Conservation (phyloP, 192 early-diverging fungal genomes). For the Oehlia diaphana region DNA sequence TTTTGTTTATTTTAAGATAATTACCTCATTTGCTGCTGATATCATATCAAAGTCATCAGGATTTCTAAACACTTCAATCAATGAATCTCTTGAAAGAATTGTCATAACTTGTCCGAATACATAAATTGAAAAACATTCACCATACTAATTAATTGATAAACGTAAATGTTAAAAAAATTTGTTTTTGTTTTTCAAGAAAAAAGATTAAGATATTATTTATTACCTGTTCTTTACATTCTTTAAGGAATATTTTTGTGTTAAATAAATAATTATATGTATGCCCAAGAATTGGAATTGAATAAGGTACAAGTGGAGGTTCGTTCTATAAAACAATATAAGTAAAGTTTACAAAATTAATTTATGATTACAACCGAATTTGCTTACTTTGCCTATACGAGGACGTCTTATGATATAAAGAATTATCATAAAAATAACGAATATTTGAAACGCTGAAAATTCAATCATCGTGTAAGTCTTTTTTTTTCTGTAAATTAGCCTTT, state of each 20-base stretch:
- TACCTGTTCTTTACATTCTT: constrained; percentile 5
- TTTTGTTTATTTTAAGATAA: too few relatives aligned
- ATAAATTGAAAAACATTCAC: constrained; percentile 10
- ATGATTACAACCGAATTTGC: too few relatives aligned
- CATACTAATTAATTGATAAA: not conserved
- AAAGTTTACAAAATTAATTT: too few relatives aligned
- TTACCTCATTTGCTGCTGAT: not conserved
- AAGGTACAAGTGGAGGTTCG: constrained; percentile 17
- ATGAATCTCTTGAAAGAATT: not conserved
- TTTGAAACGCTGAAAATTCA: too few relatives aligned
- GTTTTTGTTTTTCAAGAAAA: not conserved
- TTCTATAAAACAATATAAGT: not conserved
- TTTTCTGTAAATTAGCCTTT: too few relatives aligned
- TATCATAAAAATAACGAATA: too few relatives aligned
- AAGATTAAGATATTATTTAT: not conserved
- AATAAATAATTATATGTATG: constrained; percentile 6
- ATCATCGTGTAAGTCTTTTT: too few relatives aligned
- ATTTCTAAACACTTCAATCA: not conserved
- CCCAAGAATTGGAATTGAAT: constrained; percentile 8
- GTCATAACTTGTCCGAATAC: not conserved
- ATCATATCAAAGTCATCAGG: not conserved
- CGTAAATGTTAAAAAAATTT: not conserved
- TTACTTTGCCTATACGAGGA: too few relatives aligned
- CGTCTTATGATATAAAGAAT: too few relatives aligned
- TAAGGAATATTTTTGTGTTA: not conserved